Conservation (phyloP, 768 basidiomycete genomes). For the Candolleomyces aberdarensis region DNA sequence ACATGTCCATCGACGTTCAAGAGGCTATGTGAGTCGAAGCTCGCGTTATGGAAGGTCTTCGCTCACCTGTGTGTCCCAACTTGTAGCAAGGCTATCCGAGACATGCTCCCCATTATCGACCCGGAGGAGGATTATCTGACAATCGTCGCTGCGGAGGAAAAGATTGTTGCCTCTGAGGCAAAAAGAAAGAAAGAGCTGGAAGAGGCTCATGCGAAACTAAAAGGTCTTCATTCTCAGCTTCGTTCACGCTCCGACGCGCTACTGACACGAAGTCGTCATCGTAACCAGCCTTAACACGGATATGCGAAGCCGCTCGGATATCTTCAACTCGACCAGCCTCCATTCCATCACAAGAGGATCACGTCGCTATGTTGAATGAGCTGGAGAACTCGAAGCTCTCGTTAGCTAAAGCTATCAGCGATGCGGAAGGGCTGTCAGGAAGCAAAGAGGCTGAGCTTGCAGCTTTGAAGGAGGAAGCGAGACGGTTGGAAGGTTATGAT, state of each 20-base stretch:
- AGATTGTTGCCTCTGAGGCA: slow-evolving; percentile 54
- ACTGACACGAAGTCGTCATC: neutral
- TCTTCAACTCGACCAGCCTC: slow-evolving; percentile 69
- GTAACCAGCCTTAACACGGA: slow-evolving; percentile 53
- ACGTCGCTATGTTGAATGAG: slow-evolving; percentile 58
- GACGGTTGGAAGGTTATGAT: slow-evolving; percentile 62
- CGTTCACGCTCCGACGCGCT: neutral
- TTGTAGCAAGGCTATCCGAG: slow-evolving; percentile 60
- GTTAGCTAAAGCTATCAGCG: slow-evolving; percentile 72
- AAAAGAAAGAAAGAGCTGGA: slow-evolving; percentile 66
- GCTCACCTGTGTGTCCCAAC: neutral
- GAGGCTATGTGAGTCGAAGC: no score
- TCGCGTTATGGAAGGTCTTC: no score
- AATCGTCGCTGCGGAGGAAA: slow-evolving; percentile 71
- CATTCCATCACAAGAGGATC: slow-evolving; percentile 65
- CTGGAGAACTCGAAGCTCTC: slow-evolving; percentile 62
- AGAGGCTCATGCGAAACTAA: slow-evolving; percentile 60
- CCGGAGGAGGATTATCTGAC: slow-evolving; percentile 78
- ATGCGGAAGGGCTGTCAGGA: slow-evolving; percentile 60
- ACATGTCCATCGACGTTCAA: no score
- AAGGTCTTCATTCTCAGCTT: slow-evolving; percentile 37
- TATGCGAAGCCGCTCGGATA: slow-evolving; percentile 64
- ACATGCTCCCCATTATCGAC: slow-evolving; percentile 71
- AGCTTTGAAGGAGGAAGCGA: slow-evolving; percentile 61
- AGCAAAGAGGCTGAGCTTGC: slow-evolving; percentile 71